phyloP scores from a whole-genome alignment of 2,329 filamentous ascomycete genomes.

The Fusarium devonianum region DNA sequence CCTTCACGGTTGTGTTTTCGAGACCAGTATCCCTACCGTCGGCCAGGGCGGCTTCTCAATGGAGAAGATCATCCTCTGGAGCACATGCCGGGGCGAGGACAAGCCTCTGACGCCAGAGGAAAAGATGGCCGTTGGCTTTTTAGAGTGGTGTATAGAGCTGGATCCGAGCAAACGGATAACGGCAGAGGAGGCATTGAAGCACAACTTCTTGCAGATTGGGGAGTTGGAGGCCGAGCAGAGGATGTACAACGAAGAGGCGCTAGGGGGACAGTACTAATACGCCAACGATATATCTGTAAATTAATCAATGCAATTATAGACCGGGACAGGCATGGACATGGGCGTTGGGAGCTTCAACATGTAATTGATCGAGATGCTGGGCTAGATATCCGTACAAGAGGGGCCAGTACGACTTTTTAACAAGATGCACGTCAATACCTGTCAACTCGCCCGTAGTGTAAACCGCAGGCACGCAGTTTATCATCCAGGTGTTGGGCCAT shows the following conservation, averaged over 20 bases:
- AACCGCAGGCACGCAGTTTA: not conserved
- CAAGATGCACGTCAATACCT: conserved; percentile 27
- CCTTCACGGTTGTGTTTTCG: conserved; percentile 89
- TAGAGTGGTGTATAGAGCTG: conserved; percentile 76
- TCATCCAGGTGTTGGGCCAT: not conserved
- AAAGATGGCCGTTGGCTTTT: conserved; percentile 74
- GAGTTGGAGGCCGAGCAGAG: conserved; percentile 56
- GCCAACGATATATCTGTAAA: conserved; percentile 23
- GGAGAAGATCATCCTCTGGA: conserved; percentile 96
- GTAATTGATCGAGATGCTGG: conserved; percentile 18
- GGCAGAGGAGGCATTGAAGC: conserved; percentile 74
- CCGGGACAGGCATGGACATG: conserved; percentile 21
- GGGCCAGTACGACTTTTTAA: too few relatives aligned
- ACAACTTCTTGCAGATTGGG: conserved; percentile 66
- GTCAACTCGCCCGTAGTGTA: conserved; percentile 7
- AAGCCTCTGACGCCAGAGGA: conserved; percentile 70
- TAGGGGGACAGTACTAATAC: conserved; percentile 17
- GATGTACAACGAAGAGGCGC: conserved; percentile 43
- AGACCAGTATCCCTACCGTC: conserved; percentile 91
- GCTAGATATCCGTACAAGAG: conserved; percentile 32
- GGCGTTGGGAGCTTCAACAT: conserved; percentile 27
- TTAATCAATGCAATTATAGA: conserved; percentile 27
- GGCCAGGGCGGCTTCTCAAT: conserved; percentile 84
- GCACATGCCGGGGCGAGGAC: conserved; percentile 75
- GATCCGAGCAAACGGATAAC: conserved; percentile 78